Base-by-base conservation (phyloP, 352 stramenopile species). In the Phytophthora meadii region DNA sequence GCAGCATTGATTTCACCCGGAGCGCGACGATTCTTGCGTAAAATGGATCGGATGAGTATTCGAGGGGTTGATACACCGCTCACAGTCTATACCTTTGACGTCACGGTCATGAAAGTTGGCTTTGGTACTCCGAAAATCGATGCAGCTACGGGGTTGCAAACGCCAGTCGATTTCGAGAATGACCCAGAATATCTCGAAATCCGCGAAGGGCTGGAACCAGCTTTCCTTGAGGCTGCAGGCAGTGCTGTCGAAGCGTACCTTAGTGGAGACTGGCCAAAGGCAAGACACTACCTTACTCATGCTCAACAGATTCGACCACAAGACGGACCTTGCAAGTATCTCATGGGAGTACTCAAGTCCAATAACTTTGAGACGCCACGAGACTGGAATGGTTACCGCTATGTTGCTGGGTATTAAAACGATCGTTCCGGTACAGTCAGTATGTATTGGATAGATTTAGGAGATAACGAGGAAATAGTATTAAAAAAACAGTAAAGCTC, bases 381-480 rank as follows among this genome's bases (percentile, higher is more conserved):
- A 17, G 84, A 97, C 67, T 98, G 95, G 95, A 88, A 93, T 47
- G 93, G 90, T 59, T 97, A 97, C 58, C 88, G 90, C 54, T 89
- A 86, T 69, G 77, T 98, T n/a, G 73, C 72, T n/a, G 85, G 85
- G 2, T 94, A 94, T 45, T 94, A 73, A 67, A 46, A 17, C 22
- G 22, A 22, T 22, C 22, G 22, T 22, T 22, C 22, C 22, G 22
- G 22, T 22, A 22, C 22, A 22, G 22, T 22, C 22, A 22, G 22
- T 22, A 22, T 22, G 22, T 22, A 22, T 22, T 22, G 22, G 19
- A 22, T 22, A 1, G 19, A 22, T 22, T 22, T 22, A 22, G 19
- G 2, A 15, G 4, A 17, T 22, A 40, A 40, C 3, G 34, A 11
- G 19, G 3, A 45, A 36, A 5, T 2, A 44, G 12, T 61, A 36